These are phyloP conservation scores for Xylaria sp. DNA, from an alignment of 2,329 filamentous ascomycete genomes.

Conservation along the genomic window DNA sequence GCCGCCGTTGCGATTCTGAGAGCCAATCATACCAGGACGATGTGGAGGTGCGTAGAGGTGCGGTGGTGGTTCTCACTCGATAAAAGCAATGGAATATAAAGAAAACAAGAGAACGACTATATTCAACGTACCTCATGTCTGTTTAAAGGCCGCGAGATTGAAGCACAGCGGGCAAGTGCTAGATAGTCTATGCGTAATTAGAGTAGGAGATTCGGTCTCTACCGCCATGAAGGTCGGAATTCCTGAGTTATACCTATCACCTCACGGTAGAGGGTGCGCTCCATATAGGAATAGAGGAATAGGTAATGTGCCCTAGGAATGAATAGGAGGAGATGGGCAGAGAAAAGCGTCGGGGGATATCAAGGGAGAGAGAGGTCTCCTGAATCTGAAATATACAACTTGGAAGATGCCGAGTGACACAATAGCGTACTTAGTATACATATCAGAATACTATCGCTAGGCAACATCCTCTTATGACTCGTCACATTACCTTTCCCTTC, in stretches of 20 bases:
- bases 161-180: neutral
- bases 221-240: neutral
- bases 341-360: neutral
- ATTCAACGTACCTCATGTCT: conserved; percentile 23
- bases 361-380: conserved; percentile 5
- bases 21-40: conserved; percentile 9
- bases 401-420: neutral
- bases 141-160: neutral
- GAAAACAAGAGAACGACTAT: neutral
- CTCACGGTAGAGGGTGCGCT: neutral
- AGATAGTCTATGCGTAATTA: conserved; percentile 1
- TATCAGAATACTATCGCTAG: neutral
- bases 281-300: conserved; percentile 13
- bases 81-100: neutral
- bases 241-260: neutral
- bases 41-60: neutral
- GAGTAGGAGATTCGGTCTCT: neutral
- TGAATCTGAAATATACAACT: conserved; percentile 14
- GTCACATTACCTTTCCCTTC: conserved; percentile 8
- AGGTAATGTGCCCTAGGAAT: conserved; percentile 14
- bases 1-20: neutral
- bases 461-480: neutral
- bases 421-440: neutral
- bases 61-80: neutral
- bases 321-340: neutral